A percentile compares a stretch with the other conserved stretches of the same genome.
These are phyloP conservation scores for Tremellales sp. DNA, from an alignment of 1,284 basidiomycete genomes.

Conservation along the genomic window DNA sequence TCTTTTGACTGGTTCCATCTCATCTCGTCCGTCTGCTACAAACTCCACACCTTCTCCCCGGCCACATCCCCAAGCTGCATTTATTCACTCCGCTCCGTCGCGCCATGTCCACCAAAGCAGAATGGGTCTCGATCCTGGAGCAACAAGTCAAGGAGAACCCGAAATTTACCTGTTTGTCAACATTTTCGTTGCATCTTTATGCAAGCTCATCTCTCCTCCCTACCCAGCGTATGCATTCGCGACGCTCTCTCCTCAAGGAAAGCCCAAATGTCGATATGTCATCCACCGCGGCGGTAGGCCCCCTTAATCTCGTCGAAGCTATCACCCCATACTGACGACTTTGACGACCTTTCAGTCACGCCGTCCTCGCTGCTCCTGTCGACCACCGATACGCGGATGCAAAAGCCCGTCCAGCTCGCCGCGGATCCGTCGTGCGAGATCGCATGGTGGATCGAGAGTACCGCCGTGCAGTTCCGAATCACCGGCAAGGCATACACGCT, in stretches of 20 bases:
- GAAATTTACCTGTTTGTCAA: conserved; percentile 5
- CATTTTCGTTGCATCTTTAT: not conserved
- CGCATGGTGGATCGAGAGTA: conserved; percentile 42
- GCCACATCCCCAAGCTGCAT: too few relatives aligned
- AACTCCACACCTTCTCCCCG: too few relatives aligned
- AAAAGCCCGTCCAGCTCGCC: conserved; percentile 38
- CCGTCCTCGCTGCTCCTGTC: conserved; percentile 37
- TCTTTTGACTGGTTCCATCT: too few relatives aligned
- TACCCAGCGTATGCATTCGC: conserved; percentile 36
- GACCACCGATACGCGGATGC: conserved; percentile 45
- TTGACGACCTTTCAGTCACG: conserved; percentile 22
- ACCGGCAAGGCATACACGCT: conserved; percentile 31
- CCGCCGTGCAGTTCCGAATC: conserved; percentile 43
- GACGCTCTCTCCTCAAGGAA: conserved; percentile 26
- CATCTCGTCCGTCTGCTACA: too few relatives aligned
- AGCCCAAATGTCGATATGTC: conserved; percentile 40
- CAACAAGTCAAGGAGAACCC: conserved; percentile 34
- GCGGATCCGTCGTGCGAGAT: conserved; percentile 29
- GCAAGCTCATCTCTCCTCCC: not conserved
- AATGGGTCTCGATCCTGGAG: conserved; percentile 35
- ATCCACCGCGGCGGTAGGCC: conserved; percentile 42
- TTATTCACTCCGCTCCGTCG: too few relatives aligned
- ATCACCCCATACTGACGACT: not conserved
- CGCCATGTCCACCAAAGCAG: conserved; percentile 16
- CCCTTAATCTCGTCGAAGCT: not conserved